Percentiles rank a stretch among this genome's conserved stretches.
phyloP scores from a whole-genome alignment of 176 grass and related monocot species.

The Aegilops sharonensis region DNA sequence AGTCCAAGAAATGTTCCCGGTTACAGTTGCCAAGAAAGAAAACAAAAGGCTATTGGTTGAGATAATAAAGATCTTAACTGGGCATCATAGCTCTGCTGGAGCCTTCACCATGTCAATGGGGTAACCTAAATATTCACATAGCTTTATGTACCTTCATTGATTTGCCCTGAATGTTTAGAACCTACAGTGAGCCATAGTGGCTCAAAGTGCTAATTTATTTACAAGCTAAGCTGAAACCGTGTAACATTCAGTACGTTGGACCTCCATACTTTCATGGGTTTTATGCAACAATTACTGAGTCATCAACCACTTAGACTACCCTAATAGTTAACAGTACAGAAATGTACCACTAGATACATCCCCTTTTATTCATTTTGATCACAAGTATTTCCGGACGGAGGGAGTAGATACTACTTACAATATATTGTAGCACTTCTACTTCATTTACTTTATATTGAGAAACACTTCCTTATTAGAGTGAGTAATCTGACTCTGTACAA shows the following conservation, averaged over 20 bases:
- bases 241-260: neutral
- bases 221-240: neutral
- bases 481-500: slow-evolving; percentile 16
- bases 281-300: neutral
- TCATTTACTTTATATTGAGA: neutral
- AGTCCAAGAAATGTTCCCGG: neutral
- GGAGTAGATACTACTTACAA: neutral
- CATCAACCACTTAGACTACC: neutral
- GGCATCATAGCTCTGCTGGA: neutral
- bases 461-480: neutral
- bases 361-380: no score
- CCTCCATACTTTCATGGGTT: neutral
- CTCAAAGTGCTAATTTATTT: neutral
- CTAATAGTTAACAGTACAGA: neutral
- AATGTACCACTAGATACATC: neutral
- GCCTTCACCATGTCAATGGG: slow-evolving; percentile 3
- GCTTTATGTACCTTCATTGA: neutral
- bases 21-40: neutral
- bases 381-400: no score
- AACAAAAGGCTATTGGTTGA: neutral
- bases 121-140: neutral
- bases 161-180: neutral
- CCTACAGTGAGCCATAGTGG: neutral
- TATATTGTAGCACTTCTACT: neutral
- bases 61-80: neutral